A percentile compares a stretch with the other conserved stretches of the same genome.
These are phyloP conservation scores for Plantago rigida DNA, from an alignment of 305 asterid genomes.

Conservation along the genomic window DNA sequence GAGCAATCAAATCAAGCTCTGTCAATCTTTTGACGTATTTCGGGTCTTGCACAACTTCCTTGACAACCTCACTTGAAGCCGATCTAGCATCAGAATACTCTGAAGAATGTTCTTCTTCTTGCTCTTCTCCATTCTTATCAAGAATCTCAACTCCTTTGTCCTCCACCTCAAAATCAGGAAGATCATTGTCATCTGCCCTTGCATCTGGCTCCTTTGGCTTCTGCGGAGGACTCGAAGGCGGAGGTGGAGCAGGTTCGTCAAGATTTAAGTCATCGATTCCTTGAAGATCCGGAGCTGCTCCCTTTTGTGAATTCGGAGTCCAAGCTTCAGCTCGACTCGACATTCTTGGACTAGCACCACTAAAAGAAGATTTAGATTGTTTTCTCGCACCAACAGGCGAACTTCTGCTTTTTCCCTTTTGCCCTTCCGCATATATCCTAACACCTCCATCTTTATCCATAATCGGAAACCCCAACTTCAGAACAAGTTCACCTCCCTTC, in stretches of 20 bases:
- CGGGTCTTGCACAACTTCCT: slow-evolving; percentile 75
- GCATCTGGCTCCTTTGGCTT: slow-evolving; percentile 32
- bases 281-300: slow-evolving; percentile 31
- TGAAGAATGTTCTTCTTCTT: slow-evolving; percentile 39
- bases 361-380: slow-evolving; percentile 66
- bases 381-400: slow-evolving; percentile 46
- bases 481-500: slow-evolving; percentile 64
- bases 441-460: slow-evolving; percentile 87
- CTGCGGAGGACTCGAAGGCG: slow-evolving; percentile 19
- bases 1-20: slow-evolving; percentile 77
- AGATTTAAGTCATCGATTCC: slow-evolving; percentile 71
- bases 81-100: slow-evolving; percentile 50
- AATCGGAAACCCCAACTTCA: slow-evolving; percentile 74
- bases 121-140: slow-evolving; percentile 29
- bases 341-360: slow-evolving; percentile 58
- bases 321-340: slow-evolving; percentile 42
- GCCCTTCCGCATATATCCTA: slow-evolving; percentile 59
- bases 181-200: slow-evolving; percentile 47
- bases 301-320: slow-evolving; percentile 49
- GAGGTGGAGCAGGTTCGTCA: slow-evolving; percentile 49
- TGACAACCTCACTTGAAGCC: slow-evolving; percentile 62
- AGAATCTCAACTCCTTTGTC: slow-evolving; percentile 77
- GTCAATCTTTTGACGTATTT: slow-evolving; percentile 44
- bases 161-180: slow-evolving; percentile 72
- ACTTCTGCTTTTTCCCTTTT: slow-evolving; percentile 27